A percentile compares a stretch with the other conserved stretches of the same genome.
Evolutionary conservation across 306 rosid genomes (phyloP).

Genomic region (Prunus fruticosa): DNA sequence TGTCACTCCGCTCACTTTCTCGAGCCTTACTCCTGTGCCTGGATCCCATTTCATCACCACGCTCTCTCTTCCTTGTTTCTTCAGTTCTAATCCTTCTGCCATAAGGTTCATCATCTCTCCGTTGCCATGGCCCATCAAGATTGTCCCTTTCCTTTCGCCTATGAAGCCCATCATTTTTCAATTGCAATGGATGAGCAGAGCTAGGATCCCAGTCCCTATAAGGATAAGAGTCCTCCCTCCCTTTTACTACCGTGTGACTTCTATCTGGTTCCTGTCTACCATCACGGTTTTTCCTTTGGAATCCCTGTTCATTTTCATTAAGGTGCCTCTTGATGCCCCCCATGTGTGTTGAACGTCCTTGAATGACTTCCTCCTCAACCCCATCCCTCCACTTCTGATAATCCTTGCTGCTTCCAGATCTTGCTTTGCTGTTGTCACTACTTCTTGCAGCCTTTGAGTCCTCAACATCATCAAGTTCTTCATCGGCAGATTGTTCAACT

Average conservation of each 20-base stretch:
- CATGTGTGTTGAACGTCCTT: constrained; percentile 54
- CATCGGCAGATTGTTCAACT: constrained; percentile 54
- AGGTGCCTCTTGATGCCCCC: constrained; percentile 46
- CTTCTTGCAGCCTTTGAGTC: constrained; percentile 90
- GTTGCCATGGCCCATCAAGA: constrained; percentile 67
- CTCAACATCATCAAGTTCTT: constrained; percentile 67
- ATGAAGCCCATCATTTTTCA: constrained; percentile 68
- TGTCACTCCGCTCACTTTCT: constrained; percentile 73
- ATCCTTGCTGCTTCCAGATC: constrained; percentile 92
- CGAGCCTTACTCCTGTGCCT: constrained; percentile 65
- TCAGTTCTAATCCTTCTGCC: constrained; percentile 68
- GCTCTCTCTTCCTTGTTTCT: constrained; percentile 87
- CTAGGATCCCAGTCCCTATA: constrained; percentile 70
- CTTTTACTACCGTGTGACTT: constrained; percentile 52
- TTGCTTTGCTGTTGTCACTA: constrained; percentile 96
- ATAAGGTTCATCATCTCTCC: constrained; percentile 80
- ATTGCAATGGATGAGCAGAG: constrained; percentile 54
- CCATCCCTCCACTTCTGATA: constrained; percentile 67
- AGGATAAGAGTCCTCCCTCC: constrained; percentile 62
- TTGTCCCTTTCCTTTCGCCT: constrained; percentile 78
- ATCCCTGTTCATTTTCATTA: constrained; percentile 65
- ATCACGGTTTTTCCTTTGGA: constrained; percentile 53
- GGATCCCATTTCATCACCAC: constrained; percentile 51
- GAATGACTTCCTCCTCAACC: constrained; percentile 88
- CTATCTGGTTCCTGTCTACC: constrained; percentile 72